A percentile compares a stretch with the other conserved stretches of the same genome.
Conservation (phyloP, 164 flowering plant genomes). For the Liquidambar formosana region DNA sequence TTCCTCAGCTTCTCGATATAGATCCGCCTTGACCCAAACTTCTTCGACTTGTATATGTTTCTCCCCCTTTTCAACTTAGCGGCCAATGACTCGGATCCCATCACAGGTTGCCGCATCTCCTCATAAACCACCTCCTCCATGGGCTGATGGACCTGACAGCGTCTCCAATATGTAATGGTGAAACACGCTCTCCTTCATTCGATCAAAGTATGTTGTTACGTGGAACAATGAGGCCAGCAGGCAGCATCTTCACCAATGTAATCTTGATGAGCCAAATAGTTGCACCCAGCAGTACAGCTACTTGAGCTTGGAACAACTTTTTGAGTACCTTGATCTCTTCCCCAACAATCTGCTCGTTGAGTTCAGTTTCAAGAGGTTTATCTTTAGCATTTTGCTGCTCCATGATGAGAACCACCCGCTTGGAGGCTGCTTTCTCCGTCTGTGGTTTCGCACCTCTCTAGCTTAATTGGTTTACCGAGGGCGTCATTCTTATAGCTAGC, state of each 20-base stretch:
- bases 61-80: constrained; percentile 12
- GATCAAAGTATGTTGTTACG: constrained; percentile 45
- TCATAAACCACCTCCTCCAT: constrained; percentile 10
- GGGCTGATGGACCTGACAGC: constrained; percentile 43
- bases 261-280: constrained; percentile 38
- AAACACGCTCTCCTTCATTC: constrained; percentile 52
- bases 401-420: constrained; percentile 20
- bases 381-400: constrained; percentile 5
- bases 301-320: constrained; percentile 12
- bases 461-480: too few relatives aligned
- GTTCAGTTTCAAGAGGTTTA: constrained; percentile 1
- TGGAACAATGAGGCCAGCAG: constrained; percentile 52
- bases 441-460: not conserved
- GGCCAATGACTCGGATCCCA: constrained; percentile 15
- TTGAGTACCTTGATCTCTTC: constrained; percentile 14
- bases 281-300: constrained; percentile 25
- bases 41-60: constrained; percentile 8
- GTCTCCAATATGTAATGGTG: constrained; percentile 38
- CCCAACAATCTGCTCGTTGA: not conserved
- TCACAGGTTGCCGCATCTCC: not conserved
- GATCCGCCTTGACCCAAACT: constrained; percentile 30
- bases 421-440: not conserved
- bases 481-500: too few relatives aligned
- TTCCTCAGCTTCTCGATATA: constrained; percentile 44
- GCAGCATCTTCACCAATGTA: constrained; percentile 36